Evolutionary conservation across 2,329 filamentous ascomycete genomes (phyloP).

Genomic region (Exophiala lecanii-corni): DNA sequence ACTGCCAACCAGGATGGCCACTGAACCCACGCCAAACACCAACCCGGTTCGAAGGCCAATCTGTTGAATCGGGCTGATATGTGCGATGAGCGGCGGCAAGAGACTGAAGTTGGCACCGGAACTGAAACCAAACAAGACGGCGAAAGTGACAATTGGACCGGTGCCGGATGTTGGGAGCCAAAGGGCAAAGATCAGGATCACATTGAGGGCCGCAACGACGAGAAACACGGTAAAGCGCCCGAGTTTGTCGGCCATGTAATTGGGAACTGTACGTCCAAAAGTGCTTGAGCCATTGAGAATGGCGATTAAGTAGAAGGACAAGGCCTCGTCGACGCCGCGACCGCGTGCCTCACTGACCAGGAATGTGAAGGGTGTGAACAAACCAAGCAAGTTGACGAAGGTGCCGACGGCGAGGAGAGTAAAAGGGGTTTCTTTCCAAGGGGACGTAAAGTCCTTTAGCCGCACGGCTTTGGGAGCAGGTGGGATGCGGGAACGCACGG

Average conservation of each 20-base stretch:
- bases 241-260: constrained; percentile 30
- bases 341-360: constrained; percentile 28
- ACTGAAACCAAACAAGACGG: constrained; percentile 64
- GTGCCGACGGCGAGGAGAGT: constrained; percentile 24
- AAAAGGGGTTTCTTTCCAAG: constrained; percentile 28
- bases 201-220: constrained; percentile 36
- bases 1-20: constrained; percentile 62
- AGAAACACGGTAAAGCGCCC: constrained; percentile 28
- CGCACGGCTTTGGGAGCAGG: constrained; percentile 33
- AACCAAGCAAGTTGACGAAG: constrained; percentile 44
- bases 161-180: constrained; percentile 53
- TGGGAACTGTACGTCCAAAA: constrained; percentile 33
- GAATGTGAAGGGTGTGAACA: constrained; percentile 30
- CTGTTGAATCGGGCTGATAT: constrained; percentile 65
- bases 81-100: constrained; percentile 59
- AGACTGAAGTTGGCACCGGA: constrained; percentile 63
- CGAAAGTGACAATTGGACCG: constrained; percentile 58
- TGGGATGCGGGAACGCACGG: constrained; percentile 49
- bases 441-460: constrained; percentile 29
- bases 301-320: constrained; percentile 51
- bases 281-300: constrained; percentile 48
- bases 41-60: constrained; percentile 65
- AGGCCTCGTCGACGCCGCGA: constrained; percentile 44
- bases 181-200: constrained; percentile 49
- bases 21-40: constrained; percentile 57